phyloP scores from a whole-genome alignment of 1,284 basidiomycete genomes.

The Lignosus rhinocerotis region DNA sequence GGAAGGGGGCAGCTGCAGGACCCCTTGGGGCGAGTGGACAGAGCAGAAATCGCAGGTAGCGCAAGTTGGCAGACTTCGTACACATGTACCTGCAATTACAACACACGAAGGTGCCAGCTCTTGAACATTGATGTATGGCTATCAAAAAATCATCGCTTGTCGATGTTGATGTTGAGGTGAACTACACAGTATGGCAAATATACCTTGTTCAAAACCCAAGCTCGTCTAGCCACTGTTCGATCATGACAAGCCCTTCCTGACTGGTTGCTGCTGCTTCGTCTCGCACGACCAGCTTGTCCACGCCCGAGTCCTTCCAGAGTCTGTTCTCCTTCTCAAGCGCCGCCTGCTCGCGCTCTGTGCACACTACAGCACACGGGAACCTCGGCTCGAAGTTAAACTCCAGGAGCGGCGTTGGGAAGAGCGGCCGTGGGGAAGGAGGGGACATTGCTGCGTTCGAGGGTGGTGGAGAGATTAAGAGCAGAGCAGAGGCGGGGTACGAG shows the following conservation, averaged over 20 bases:
- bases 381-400: conserved; percentile 64
- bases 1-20: conserved; percentile 47
- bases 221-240: conserved; percentile 27
- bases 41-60: conserved; percentile 55
- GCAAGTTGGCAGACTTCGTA: background rate
- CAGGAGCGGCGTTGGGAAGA: conserved; percentile 42
- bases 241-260: conserved; percentile 25
- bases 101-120: too few species aligned
- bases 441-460: conserved; percentile 40
- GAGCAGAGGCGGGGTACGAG: conserved; percentile 59
- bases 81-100: too few species aligned
- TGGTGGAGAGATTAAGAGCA: conserved; percentile 63
- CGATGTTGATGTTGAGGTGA: too few species aligned
- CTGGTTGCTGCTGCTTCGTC: conserved; percentile 14
- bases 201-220: conserved; percentile 17
- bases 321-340: conserved; percentile 15
- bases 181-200: background rate
- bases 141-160: too few species aligned
- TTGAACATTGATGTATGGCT: background rate
- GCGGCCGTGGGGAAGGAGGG: conserved; percentile 10
- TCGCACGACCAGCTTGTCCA: conserved; percentile 23
- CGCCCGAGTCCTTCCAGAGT: conserved; percentile 22
- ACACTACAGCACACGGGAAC: conserved; percentile 63
- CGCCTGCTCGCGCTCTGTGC: conserved; percentile 18
- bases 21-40: conserved; percentile 38